These are phyloP conservation scores for Coniophora puteana DNA, from an alignment of 1,284 basidiomycete genomes.

Conservation along the genomic window DNA sequence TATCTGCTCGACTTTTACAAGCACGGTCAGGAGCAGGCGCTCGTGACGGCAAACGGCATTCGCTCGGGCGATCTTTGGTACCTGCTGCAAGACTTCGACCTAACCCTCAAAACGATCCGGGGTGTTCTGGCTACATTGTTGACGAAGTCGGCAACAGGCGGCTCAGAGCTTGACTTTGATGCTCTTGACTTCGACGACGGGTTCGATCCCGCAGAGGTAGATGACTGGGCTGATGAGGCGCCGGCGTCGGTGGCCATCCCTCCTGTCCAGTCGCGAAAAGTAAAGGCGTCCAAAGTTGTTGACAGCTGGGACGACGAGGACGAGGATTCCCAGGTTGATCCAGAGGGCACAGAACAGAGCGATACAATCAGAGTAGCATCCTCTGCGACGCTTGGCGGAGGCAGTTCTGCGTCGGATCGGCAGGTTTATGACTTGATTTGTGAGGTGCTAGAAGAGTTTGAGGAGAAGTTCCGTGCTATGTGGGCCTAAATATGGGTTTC, in stretches of 20 bases:
- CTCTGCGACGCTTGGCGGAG: conserved; percentile 33
- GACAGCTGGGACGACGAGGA: conserved; percentile 26
- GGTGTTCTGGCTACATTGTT: conserved; percentile 44
- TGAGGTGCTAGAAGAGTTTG: conserved; percentile 44
- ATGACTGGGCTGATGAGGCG: conserved; percentile 22
- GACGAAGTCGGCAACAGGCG: conserved; percentile 25
- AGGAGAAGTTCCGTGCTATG: conserved; percentile 48
- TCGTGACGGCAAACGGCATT: conserved; percentile 53
- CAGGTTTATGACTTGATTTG: conserved; percentile 49
- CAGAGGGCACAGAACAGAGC: conserved; percentile 4
- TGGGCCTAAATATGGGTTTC: conserved; percentile 49
- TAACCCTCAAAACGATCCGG: conserved; percentile 46
- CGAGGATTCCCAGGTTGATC: conserved; percentile 15
- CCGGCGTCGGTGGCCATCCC: too few relatives aligned
- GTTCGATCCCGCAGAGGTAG: conserved; percentile 32
- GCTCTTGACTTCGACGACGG: conserved; percentile 20
- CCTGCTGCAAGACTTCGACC: conserved; percentile 50
- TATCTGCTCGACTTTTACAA: conserved; percentile 65
- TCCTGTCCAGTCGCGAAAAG: neutral
- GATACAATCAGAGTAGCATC: conserved; percentile 2
- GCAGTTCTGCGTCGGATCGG: conserved; percentile 49
- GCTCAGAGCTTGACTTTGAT: conserved; percentile 17
- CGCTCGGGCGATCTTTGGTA: conserved; percentile 62
- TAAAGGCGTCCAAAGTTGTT: too few relatives aligned
- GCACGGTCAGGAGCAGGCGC: conserved; percentile 52